Conservation (phyloP, 2,329 filamentous ascomycete genomes). For the Phialocephala sp. region DNA sequence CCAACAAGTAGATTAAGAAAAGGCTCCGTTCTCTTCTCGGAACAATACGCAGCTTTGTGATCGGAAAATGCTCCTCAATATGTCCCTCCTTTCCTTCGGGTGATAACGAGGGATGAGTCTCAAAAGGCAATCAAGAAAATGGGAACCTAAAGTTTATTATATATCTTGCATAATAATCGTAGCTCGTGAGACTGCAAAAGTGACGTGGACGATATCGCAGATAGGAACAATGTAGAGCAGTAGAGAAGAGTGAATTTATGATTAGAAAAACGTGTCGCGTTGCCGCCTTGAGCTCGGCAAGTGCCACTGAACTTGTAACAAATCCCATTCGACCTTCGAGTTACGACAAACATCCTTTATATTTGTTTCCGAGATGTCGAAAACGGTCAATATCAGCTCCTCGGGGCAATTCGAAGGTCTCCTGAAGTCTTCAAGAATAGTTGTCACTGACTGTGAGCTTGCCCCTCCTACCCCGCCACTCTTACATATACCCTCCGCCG, state of each 20-base stretch:
- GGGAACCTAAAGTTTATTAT: too few relatives aligned
- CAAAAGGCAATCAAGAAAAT: too few relatives aligned
- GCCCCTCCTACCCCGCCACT: constrained; percentile 40
- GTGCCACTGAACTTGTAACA: neutral
- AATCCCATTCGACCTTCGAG: constrained; percentile 4
- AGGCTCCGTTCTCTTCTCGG: too few relatives aligned
- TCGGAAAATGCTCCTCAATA: too few relatives aligned
- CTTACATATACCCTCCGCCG: constrained; percentile 15
- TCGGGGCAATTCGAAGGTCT: constrained; percentile 69
- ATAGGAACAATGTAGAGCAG: neutral
- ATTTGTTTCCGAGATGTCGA: constrained; percentile 39
- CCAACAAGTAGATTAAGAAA: too few relatives aligned
- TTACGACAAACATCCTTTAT: constrained; percentile 8
- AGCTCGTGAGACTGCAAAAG: too few relatives aligned
- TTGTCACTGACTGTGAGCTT: constrained; percentile 86
- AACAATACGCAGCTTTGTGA: too few relatives aligned
- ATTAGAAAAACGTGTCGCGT: constrained; percentile 2
- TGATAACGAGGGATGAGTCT: too few relatives aligned
- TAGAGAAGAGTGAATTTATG: constrained; percentile 2
- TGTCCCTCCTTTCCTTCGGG: too few relatives aligned
- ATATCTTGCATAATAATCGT: neutral
- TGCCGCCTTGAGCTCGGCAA: constrained; percentile 13
- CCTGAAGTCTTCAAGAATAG: constrained; percentile 74
- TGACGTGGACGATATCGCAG: neutral
- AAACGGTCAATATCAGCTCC: constrained; percentile 55